These are phyloP conservation scores for Scopulariopsis brevicaulis DNA, from an alignment of 2,329 filamentous ascomycete species.

Conservation along the genomic window DNA sequence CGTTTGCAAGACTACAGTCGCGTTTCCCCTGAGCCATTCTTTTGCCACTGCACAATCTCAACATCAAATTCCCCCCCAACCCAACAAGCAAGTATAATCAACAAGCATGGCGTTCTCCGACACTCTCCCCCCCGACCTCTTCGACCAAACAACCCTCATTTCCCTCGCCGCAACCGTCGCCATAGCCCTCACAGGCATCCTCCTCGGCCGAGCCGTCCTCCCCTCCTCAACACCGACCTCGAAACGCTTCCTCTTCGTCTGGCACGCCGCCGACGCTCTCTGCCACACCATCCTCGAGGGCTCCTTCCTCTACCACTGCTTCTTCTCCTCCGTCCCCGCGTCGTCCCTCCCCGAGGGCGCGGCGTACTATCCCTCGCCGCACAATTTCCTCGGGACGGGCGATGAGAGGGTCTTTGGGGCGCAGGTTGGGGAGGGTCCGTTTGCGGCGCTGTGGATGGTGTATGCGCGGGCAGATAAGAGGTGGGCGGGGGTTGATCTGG, in stretches of 20 bases:
- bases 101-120: conserved; percentile 1
- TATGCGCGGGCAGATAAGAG: conserved; percentile 53
- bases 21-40: too few relatives aligned
- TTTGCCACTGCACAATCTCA: background rate
- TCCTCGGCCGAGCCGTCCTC: conserved; percentile 31
- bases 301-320: conserved; percentile 86
- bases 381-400: conserved; percentile 37
- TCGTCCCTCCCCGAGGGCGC: conserved; percentile 19
- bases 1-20: too few relatives aligned
- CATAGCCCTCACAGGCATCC: conserved; percentile 26
- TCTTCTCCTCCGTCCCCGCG: conserved; percentile 49
- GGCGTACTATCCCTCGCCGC: conserved; percentile 33
- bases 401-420: conserved; percentile 40
- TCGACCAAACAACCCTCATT: conserved; percentile 47
- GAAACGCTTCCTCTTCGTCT: conserved; percentile 74
- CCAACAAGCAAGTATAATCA: background rate
- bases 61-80: background rate
- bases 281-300: conserved; percentile 90
- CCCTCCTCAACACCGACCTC: conserved; percentile 38
- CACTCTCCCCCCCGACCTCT: conserved; percentile 35
- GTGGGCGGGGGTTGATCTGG: conserved; percentile 52
- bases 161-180: conserved; percentile 44
- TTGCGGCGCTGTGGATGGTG: conserved; percentile 57
- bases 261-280: conserved; percentile 87
- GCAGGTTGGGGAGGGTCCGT: conserved; percentile 41